Conservation (phyloP, 768 basidiomycete species). For the Pluteus cervinus region DNA sequence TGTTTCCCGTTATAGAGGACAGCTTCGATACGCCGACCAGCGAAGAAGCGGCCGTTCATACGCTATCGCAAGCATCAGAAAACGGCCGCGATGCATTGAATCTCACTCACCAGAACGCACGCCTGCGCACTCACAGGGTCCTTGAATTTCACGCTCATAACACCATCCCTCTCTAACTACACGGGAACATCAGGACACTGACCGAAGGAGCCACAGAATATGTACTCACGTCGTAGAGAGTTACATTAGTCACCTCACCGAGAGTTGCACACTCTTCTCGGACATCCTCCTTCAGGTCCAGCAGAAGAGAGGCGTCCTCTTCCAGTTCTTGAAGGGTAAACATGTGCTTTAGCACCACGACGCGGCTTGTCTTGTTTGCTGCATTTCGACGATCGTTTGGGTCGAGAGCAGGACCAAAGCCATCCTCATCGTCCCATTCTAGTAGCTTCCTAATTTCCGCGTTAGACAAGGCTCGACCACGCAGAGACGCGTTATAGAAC, state of each 20-base stretch:
- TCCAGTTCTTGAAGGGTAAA: slow-evolving; percentile 84
- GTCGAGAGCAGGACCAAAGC: slow-evolving; percentile 69
- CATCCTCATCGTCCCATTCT: slow-evolving; percentile 95
- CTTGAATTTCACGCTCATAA: slow-evolving; percentile 96
- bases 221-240: slow-evolving; percentile 83
- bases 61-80: slow-evolving; percentile 41
- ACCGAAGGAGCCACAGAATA: slow-evolving; percentile 1
- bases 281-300: slow-evolving; percentile 96
- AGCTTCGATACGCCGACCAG: slow-evolving; percentile 77
- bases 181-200: background rate
- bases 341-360: slow-evolving; percentile 95
- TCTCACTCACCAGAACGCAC: slow-evolving; percentile 61
- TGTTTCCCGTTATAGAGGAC: slow-evolving; percentile 78
- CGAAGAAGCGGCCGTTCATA: slow-evolving; percentile 94
- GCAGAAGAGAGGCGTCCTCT: slow-evolving; percentile 75
- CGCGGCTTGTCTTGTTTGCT: slow-evolving; percentile 55
- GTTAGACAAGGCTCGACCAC: background rate
- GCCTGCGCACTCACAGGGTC: slow-evolving; percentile 92
- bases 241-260: slow-evolving; percentile 94
- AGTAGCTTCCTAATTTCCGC: slow-evolving; percentile 63
- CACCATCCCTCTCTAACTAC: slow-evolving; percentile 86
- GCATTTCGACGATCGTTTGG: slow-evolving; percentile 43
- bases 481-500: slow-evolving; percentile 10
- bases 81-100: background rate
- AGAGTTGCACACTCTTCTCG: slow-evolving; percentile 86